Evolutionary conservation across 805 yeast genomes (phyloP).

Genomic region (Myxozyma sirexii): DNA sequence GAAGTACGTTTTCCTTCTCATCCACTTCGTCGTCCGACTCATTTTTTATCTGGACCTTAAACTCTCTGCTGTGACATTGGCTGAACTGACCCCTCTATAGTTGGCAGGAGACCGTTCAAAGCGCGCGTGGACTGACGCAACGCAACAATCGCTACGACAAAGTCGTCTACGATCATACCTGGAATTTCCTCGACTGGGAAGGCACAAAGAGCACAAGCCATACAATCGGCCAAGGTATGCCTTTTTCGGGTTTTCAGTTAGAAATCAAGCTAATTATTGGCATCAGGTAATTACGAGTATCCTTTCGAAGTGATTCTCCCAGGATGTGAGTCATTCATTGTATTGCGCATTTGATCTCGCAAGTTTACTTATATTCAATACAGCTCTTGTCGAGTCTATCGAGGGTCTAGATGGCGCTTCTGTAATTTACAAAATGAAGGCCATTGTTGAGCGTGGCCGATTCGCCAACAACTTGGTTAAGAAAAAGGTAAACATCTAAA

Average conservation of each 20-base stretch:
- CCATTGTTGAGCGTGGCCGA: conserved; percentile 80
- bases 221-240: conserved; percentile 32
- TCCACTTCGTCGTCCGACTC: too few relatives aligned
- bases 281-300: conserved; percentile 81
- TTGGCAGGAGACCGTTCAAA: conserved; percentile 35
- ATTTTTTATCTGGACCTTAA: too few relatives aligned
- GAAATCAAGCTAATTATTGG: not conserved
- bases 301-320: conserved; percentile 87
- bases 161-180: conserved; percentile 70
- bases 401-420: conserved; percentile 87
- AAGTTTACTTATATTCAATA: not conserved
- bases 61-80: too few relatives aligned
- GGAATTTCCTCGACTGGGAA: conserved; percentile 69
- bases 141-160: conserved; percentile 51
- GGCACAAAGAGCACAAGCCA: conserved; percentile 29
- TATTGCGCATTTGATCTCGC: not conserved
- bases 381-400: conserved; percentile 70
- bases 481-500: conserved; percentile 56
- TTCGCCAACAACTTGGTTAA: conserved; percentile 66
- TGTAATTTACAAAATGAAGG: conserved; percentile 70
- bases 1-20: conserved; percentile 44
- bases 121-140: conserved; percentile 35
- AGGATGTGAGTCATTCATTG: conserved; percentile 53
- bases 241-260: not conserved
- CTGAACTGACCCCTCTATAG: too few relatives aligned